phyloP scores from a whole-genome alignment of 371 early-diverging fungal genomes.

The Actinomortierella ambigua region DNA sequence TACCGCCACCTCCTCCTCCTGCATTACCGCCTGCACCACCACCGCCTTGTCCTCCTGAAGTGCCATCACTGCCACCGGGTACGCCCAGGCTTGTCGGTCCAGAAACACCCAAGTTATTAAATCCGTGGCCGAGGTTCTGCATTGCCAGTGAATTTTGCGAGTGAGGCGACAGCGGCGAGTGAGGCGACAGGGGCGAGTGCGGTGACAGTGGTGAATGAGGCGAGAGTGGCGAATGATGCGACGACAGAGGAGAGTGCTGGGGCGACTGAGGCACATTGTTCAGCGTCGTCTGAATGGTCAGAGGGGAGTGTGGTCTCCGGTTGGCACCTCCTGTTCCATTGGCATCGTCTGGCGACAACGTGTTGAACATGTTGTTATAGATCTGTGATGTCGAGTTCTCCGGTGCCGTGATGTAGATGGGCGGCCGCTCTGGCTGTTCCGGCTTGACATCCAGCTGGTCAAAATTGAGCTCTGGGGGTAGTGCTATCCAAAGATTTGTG shows the following conservation, averaged over 20 bases:
- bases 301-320: slow-evolving; percentile 31
- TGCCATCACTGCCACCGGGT: too few species aligned
- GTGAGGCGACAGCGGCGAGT: slow-evolving; percentile 39
- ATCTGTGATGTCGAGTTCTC: slow-evolving; percentile 47
- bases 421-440: slow-evolving; percentile 53
- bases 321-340: slow-evolving; percentile 7
- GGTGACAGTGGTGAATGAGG: slow-evolving; percentile 10
- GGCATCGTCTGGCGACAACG: slow-evolving; percentile 5
- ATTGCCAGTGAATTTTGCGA: slow-evolving; percentile 31
- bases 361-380: slow-evolving; percentile 40
- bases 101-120: slow-evolving; percentile 5
- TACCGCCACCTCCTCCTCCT: background rate
- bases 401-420: slow-evolving; percentile 64
- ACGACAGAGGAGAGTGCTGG: slow-evolving; percentile 35
- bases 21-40: background rate
- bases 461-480: slow-evolving; percentile 50
- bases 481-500: too few species aligned
- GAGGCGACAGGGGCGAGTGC: slow-evolving; percentile 37
- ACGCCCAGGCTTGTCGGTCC: too few species aligned
- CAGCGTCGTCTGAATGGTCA: slow-evolving; percentile 41
- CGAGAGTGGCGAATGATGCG: slow-evolving; percentile 32
- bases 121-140: slow-evolving; percentile 39
- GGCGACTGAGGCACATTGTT: slow-evolving; percentile 26
- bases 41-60: slow-evolving; percentile 6
- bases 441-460: slow-evolving; percentile 51